Conservation (phyloP, 2,329 filamentous ascomycete genomes). For the Ilyonectria sp. region DNA sequence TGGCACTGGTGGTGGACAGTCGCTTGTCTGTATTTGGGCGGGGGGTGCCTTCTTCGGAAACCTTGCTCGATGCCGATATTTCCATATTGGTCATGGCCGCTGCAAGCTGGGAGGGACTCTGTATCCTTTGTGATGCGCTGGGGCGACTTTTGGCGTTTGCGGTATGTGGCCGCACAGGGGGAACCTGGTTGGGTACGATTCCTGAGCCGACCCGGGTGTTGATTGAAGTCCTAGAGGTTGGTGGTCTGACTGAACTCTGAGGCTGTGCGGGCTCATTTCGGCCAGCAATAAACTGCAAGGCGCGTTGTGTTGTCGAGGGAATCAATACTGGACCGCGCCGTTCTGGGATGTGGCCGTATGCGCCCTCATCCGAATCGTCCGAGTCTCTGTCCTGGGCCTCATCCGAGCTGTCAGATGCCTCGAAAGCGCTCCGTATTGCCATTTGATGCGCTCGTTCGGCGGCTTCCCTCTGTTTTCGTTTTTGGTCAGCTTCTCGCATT, state of each 20-base stretch:
- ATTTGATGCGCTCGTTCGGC: slow-evolving; percentile 51
- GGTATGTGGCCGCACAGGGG: slow-evolving; percentile 66
- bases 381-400: slow-evolving; percentile 57
- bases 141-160: slow-evolving; percentile 66
- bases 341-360: slow-evolving; percentile 56
- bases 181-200: slow-evolving; percentile 34
- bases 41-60: slow-evolving; percentile 53
- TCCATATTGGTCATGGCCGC: slow-evolving; percentile 45
- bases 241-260: slow-evolving; percentile 53
- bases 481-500: slow-evolving; percentile 73
- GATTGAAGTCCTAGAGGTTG: slow-evolving; percentile 51
- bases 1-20: slow-evolving; percentile 67
- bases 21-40: slow-evolving; percentile 61
- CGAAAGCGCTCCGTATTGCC: slow-evolving; percentile 65
- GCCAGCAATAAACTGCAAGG: slow-evolving; percentile 66
- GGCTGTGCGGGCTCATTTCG: slow-evolving; percentile 55
- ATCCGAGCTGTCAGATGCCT: slow-evolving; percentile 64
- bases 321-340: slow-evolving; percentile 55
- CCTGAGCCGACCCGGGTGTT: slow-evolving; percentile 50
- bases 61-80: slow-evolving; percentile 30
- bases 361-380: slow-evolving; percentile 59
- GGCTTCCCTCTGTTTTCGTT: slow-evolving; percentile 59
- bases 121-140: slow-evolving; percentile 59
- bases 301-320: slow-evolving; percentile 63
- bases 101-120: slow-evolving; percentile 65